Evolutionary conservation across 805 yeast genomes (phyloP).

Genomic region (Jamesozyma lodderae): DNA sequence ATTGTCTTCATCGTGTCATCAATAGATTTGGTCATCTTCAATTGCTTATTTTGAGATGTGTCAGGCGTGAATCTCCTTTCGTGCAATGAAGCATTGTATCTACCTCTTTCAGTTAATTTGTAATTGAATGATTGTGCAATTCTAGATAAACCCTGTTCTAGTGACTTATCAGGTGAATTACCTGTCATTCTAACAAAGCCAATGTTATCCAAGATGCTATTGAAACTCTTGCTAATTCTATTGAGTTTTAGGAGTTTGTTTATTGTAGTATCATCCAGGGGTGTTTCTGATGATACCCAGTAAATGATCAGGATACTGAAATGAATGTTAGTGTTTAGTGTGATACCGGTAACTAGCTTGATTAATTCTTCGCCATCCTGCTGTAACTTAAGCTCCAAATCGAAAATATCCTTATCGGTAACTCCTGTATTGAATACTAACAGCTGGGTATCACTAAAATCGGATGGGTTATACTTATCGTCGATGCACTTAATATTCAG

Average conservation of each 20-base stretch:
- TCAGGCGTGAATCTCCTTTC: slow-evolving; percentile 15
- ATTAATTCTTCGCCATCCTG: slow-evolving; percentile 29
- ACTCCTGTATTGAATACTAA: slow-evolving; percentile 34
- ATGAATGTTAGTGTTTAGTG: slow-evolving; percentile 28
- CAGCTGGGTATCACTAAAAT: slow-evolving; percentile 26
- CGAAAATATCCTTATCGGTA: slow-evolving; percentile 27
- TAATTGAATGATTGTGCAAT: slow-evolving; percentile 20
- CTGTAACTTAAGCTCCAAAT: slow-evolving; percentile 28
- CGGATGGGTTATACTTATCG: slow-evolving; percentile 17
- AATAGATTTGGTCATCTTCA: slow-evolving; percentile 11
- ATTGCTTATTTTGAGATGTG: slow-evolving; percentile 6
- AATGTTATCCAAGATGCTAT: slow-evolving; percentile 20
- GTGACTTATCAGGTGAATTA: slow-evolving; percentile 23
- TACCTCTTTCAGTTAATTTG: slow-evolving; percentile 30
- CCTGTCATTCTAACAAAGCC: slow-evolving; percentile 26
- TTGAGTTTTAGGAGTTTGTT: slow-evolving; percentile 15
- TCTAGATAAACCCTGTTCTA: slow-evolving; percentile 24
- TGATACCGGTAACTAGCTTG: slow-evolving; percentile 30
- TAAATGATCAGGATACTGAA: slow-evolving; percentile 30
- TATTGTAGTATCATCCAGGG: slow-evolving; percentile 11
- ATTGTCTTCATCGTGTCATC: slow-evolving; percentile 24
- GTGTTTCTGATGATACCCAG: slow-evolving; percentile 34
- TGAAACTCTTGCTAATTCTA: slow-evolving; percentile 28
- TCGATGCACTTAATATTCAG: slow-evolving; percentile 20
- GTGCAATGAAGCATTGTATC: slow-evolving; percentile 16